Base-by-base conservation (phyloP, 2,329 filamentous ascomycete species). In the Truncatella angustata region DNA sequence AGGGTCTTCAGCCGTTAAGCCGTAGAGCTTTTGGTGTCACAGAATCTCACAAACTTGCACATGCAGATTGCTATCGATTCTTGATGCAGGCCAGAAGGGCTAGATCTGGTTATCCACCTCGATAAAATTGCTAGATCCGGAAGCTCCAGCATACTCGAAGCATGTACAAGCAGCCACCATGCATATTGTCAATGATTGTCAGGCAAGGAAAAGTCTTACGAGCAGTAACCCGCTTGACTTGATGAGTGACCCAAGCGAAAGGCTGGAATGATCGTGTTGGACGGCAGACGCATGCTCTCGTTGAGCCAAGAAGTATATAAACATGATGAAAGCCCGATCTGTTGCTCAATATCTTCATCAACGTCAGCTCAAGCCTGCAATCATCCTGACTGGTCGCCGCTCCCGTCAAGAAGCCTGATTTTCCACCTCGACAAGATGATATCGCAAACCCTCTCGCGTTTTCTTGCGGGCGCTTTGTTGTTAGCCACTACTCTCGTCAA, bases 401-500 rank as follows among this genome's bases (percentile, higher is more conserved):
- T n/a, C n/a, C n/a, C n/a, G n/a, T n/a, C n/a, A n/a, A n/a, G n/a
- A n/a, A n/a, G n/a, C n/a, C n/a, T n/a, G n/a, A n/a, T n/a, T n/a
- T n/a, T n/a, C n/a, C n/a, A n/a, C n/a, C n/a, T n/a, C n/a, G n/a
- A 32, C 28, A 32, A 32, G 14, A 47, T 47, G 44, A 5, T 47
- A 11, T 7, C 16, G 26, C 21, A 18, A 18, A 20, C 14, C 26
- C 24, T 47, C 7, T 28, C 24, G 35, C 11, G 20, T 28, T 18
- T 21, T 7, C 4, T 32, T 18, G 14, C 16, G 12, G 16, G 44
- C 26, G 44, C 44, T n/a, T 18, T 36, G 5, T 24, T 44, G 11
- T 12, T 47, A 11, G n/a, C 12, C 21, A 5, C 44, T n/a, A 36
- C 28, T 12, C 44, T 47, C 4, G 44, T 47, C 26, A 11, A 28